Conservation (phyloP, 2,329 filamentous ascomycete species). For the Scleromitrula shiraiana region DNA sequence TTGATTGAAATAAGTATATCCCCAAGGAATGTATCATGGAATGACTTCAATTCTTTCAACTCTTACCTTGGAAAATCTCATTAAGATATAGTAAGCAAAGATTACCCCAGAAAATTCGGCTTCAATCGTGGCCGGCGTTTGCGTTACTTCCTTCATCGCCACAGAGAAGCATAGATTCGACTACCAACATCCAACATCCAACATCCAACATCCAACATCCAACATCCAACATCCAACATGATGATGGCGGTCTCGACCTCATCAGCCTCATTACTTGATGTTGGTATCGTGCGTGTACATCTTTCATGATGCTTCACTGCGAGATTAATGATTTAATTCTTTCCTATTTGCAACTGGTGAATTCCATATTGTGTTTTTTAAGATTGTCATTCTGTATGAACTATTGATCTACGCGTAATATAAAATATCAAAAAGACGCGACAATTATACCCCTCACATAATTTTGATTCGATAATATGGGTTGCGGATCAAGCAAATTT, state of each 20-base stretch:
- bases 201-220: too few species aligned
- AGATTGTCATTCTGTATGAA: background rate
- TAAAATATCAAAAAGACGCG: background rate
- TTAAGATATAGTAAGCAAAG: too few species aligned
- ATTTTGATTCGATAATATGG: background rate
- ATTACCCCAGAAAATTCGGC: background rate
- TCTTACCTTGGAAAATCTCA: too few species aligned
- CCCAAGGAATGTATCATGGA: too few species aligned
- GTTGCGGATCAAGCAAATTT: background rate
- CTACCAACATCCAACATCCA: background rate
- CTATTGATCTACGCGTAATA: background rate
- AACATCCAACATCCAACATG: constrained; percentile 1
- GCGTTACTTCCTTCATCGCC: background rate
- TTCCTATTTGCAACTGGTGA: background rate
- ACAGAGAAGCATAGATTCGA: background rate
- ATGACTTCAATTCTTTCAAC: too few species aligned
- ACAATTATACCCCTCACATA: background rate
- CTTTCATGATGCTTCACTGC: background rate
- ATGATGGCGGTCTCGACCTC: background rate
- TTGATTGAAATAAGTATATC: too few species aligned
- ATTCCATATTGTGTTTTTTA: background rate
- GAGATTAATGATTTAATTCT: background rate
- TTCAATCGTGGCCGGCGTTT: background rate
- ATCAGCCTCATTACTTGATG: background rate
- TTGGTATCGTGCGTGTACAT: background rate